Evolutionary conservation across 371 early-diverging fungal genomes (phyloP), one percentile per base, ranked within the genome.

Genomic region (Mucor plumbeus): DNA sequence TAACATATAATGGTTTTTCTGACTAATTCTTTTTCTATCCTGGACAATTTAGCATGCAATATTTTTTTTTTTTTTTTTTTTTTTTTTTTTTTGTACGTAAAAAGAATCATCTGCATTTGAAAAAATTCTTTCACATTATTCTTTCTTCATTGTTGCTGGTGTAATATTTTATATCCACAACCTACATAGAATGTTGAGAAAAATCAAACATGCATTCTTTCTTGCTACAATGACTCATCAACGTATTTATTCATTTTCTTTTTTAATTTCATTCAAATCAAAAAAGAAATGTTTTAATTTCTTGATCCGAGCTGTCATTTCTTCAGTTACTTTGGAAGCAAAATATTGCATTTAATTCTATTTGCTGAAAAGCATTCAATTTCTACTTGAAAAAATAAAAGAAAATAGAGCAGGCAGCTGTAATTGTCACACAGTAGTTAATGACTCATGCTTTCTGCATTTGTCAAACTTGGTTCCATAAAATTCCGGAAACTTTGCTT

Each of bases 61-160:
- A 36, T 36, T 36, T 36, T 9, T 5, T 5, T 5, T 36, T 36
- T 34, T 36, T 36, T 34, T 26, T 1, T 40, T 26, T 13, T 60
- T 34, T 26, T 1, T 40, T 26, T 13, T 60, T 61, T 48, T 61
- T 61, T 47, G 47, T 53, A 63, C 63, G 40, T 63, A 63, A 48
- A 63, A 63, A 53, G 53, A 63, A 53, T 33, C 31, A 33, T 43
- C 61, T 61, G 61, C 19, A 43, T 43, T 61, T 44, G 31, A 60
- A 60, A 38, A 39, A 35, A 9, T 9, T 39, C 21, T 40, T 26
- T 15, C 40, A n/a, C n/a, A 14, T 60, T 60, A 19, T 40, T 40
- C 26, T 40, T 26, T 15, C 40, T 59, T 26, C 3, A 54, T 19
- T 33, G 11, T 38, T 31, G 31, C 26, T 31, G 31, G 53, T 53